Percentiles rank a stretch among this genome's conserved stretches.
These are phyloP conservation scores for Coemansia sp. DNA, from an alignment of 192 early-diverging fungal species.

Conservation along the genomic window DNA sequence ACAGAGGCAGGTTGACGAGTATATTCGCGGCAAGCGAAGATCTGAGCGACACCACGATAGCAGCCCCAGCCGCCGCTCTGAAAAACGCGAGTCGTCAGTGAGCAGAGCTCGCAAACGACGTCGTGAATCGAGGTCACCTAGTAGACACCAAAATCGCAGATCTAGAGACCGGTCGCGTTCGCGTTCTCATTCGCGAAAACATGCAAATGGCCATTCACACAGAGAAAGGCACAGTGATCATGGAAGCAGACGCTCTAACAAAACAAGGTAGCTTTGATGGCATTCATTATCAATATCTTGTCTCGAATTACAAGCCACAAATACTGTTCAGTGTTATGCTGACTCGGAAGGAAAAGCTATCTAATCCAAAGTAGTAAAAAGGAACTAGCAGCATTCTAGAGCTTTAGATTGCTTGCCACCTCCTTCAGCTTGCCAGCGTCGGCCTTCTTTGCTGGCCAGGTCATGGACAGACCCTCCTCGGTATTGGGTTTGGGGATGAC, in stretches of 20 bases:
- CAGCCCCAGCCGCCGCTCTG: not conserved
- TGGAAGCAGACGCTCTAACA: not conserved
- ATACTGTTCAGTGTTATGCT: no score
- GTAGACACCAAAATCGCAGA: not conserved
- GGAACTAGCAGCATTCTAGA: constrained; percentile 5
- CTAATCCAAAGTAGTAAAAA: not conserved
- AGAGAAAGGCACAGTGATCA: constrained; percentile 1
- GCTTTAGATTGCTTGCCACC: constrained; percentile 24
- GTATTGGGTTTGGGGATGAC: constrained; percentile 68
- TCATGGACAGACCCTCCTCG: constrained; percentile 69
- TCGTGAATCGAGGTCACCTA: not conserved
- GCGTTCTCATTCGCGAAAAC: not conserved
- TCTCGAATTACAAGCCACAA: not conserved
- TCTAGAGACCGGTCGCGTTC: not conserved
- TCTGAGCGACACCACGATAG: constrained; percentile 7
- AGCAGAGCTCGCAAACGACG: not conserved
- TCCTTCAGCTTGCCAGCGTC: constrained; percentile 58
- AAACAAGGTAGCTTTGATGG: not conserved
- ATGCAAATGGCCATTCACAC: not conserved
- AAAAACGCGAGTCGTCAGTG: not conserved
- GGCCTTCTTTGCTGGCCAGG: constrained; percentile 63
- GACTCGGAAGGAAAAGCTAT: not conserved
- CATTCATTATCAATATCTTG: not conserved
- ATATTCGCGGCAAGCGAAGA: not conserved
- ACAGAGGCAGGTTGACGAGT: not conserved